phyloP scores from a whole-genome alignment of 139 green algal genomes.

The Deuterostichococcus epilithicus region DNA sequence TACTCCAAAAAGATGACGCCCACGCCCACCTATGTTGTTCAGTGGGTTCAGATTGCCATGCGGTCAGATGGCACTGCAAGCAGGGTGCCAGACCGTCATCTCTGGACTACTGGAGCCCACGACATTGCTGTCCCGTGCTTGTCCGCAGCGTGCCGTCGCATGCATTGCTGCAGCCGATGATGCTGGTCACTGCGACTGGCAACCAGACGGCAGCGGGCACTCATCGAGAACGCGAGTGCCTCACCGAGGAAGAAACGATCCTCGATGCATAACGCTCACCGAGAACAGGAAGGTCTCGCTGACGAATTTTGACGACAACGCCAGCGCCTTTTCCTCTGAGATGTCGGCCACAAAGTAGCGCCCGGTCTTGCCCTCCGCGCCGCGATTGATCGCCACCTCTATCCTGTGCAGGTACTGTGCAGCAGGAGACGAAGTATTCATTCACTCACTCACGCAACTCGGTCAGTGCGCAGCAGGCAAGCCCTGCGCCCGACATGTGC shows the following conservation, averaged over 20 bases:
- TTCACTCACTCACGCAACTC: too few relatives aligned
- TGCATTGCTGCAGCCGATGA: not conserved
- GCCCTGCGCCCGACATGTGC: not conserved
- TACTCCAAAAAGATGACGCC: constrained; percentile 50
- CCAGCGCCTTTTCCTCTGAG: constrained; percentile 75
- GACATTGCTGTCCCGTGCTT: not conserved
- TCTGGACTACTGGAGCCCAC: not conserved
- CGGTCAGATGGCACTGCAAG: not conserved
- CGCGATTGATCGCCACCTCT: constrained; percentile 66
- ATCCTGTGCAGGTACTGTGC: constrained; percentile 48
- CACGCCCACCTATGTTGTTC: constrained; percentile 39
- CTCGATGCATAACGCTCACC: constrained; percentile 16
- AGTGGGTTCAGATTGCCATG: not conserved
- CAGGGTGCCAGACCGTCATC: not conserved
- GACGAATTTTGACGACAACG: constrained; percentile 72
- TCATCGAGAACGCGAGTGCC: not conserved
- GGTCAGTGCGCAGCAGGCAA: not conserved
- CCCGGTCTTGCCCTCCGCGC: constrained; percentile 68
- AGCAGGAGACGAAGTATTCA: too few relatives aligned
- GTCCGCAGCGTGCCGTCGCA: not conserved
- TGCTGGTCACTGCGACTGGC: not conserved
- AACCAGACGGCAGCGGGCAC: not conserved
- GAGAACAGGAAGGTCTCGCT: constrained; percentile 74
- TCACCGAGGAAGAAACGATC: too few relatives aligned
- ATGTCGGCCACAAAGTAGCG: constrained; percentile 71